These are phyloP conservation scores for Fragaria vesca DNA, from an alignment of 306 rosid genomes.

Conservation along the genomic window DNA sequence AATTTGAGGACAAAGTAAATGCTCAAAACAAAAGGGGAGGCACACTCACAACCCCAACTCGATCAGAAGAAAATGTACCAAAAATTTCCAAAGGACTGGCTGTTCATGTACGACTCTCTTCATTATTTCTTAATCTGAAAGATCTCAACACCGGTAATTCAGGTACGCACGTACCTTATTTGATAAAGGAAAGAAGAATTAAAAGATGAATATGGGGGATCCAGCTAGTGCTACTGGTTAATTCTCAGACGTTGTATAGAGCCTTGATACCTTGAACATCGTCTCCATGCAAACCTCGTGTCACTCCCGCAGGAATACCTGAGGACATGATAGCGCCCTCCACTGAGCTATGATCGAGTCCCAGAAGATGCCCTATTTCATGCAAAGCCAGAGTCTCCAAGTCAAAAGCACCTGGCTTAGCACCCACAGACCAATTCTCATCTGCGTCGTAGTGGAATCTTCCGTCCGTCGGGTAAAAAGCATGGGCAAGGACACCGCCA, in stretches of 20 bases:
- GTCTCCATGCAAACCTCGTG: constrained; percentile 25
- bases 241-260: constrained; percentile 18
- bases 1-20: too few species aligned
- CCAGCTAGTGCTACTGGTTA: background rate
- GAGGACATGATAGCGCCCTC: constrained; percentile 29
- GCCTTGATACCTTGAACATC: constrained; percentile 35
- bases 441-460: constrained; percentile 38
- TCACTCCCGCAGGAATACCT: background rate
- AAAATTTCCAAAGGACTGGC: too few species aligned
- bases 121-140: too few species aligned
- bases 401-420: constrained; percentile 8
- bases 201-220: background rate
- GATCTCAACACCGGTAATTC: background rate
- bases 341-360: constrained; percentile 35
- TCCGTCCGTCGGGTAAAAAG: constrained; percentile 29
- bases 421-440: constrained; percentile 25
- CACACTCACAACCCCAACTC: too few species aligned
- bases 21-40: too few species aligned
- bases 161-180: background rate
- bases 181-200: background rate
- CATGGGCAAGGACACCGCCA: constrained; percentile 25
- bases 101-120: too few species aligned
- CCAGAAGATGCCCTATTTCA: constrained; percentile 39
- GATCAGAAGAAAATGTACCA: too few species aligned
- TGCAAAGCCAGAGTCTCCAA: constrained; percentile 36